Evolutionary conservation across 257 asterid genomes (phyloP), one percentile per base, ranked within the genome.

Genomic region (Solanum medicagineum): DNA sequence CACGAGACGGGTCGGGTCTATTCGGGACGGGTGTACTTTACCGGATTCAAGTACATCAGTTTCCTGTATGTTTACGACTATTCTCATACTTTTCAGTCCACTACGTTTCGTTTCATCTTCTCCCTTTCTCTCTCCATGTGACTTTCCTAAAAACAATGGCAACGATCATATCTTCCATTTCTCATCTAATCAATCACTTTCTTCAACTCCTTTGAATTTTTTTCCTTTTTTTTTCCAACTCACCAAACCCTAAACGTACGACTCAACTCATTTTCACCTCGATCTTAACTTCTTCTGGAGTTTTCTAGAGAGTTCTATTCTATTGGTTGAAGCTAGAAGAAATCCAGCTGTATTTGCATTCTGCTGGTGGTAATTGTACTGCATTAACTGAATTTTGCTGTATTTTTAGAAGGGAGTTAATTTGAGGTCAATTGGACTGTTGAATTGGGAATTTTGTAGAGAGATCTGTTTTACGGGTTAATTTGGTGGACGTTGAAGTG

Each of bases 401-500:
- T 63, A 54, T 24, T 13, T 24, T 26, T 79, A 4, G 13, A 60
- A 54, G 22, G 16, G 60, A 14, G 36, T 51, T 84, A 14, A 49
- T 20, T 77, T 19, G 65, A 45, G 63, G 62, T 55, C 56, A 73
- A 55, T 54, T 87, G 80, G 22, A 24, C 69, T 73, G 79, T 75
- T 85, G 86, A 89, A 82, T 85, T 83, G 66, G 84, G 85, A 86
- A 83, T 73, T 85, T 85, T 86, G 84, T 69, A 74, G 87, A 87
- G 93, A 91, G 93, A 92, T 91, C 92, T 87, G 92, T 63, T 60
- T 79, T 68, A 53, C 66, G 89, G 88, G 85, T 88, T 86, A 85
- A 85, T 88, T 77, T 68, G 57, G 87, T 49, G 49, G 16, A 55
- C 49, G 87, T 59, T 86, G 88, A 85, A 87, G 86, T 90, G 85